Evolutionary conservation across 371 early-diverging fungal genomes (phyloP).

Genomic region (Rhizopus delemar): DNA sequence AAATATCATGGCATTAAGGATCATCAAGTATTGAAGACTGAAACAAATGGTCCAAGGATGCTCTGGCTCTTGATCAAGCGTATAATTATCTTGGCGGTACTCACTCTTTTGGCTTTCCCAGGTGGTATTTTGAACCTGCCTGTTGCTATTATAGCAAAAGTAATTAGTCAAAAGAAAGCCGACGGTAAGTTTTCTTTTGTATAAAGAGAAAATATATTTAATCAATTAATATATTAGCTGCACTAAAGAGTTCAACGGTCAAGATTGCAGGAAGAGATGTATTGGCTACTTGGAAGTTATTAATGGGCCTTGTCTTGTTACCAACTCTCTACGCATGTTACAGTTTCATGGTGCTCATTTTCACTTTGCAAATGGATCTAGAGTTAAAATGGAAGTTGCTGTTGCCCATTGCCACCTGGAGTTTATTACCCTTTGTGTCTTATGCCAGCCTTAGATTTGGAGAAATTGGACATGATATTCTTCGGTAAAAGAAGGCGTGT

Average conservation of each 20-base stretch:
- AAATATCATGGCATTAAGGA: constrained; percentile 88
- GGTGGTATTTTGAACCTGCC: constrained; percentile 79
- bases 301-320: constrained; percentile 72
- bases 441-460: constrained; percentile 79
- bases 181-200: constrained; percentile 48
- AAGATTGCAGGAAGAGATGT: constrained; percentile 93
- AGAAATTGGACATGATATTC: constrained; percentile 84
- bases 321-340: constrained; percentile 77
- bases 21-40: constrained; percentile 87
- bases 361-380: constrained; percentile 38
- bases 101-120: constrained; percentile 75
- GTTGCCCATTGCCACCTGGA: constrained; percentile 51
- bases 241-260: constrained; percentile 82
- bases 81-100: constrained; percentile 59
- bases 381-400: constrained; percentile 31
- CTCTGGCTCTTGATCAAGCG: constrained; percentile 62
- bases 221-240: constrained; percentile 51
- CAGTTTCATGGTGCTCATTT: constrained; percentile 52
- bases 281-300: constrained; percentile 91
- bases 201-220: not conserved
- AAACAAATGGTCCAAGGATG: constrained; percentile 53
- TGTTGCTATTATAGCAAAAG: constrained; percentile 66
- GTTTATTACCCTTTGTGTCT: constrained; percentile 68
- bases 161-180: constrained; percentile 75
- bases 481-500: constrained; percentile 38